Evolutionary conservation across 129 eudicot genomes (phyloP), one percentile per base, ranked within the genome.

Genomic region (Flaveria bidentis): DNA sequence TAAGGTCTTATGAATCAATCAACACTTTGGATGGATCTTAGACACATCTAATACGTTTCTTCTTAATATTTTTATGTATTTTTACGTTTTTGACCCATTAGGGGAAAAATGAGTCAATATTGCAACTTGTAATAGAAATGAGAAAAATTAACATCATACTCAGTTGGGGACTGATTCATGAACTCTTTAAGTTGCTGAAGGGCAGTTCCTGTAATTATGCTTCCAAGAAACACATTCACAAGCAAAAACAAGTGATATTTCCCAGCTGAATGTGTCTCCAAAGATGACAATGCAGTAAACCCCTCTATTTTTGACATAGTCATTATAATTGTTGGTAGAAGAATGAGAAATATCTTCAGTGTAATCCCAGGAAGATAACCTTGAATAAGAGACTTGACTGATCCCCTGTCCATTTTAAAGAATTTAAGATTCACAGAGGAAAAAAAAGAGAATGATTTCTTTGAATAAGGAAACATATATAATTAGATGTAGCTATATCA

Each of bases 341-440:
- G 80, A 63, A 83, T 73, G 45, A 93, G 96, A 76, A 93, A 93
- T 77, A 91, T 72, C 88, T 93, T 93, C 69, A 93, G 67, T 75
- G 85, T 86, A 76, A 91, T 87, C 58, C 97, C 97, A 2, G 98
- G 98, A 80, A 93, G 95, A 87, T 82, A 90, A 67, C 98, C 98
- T 87, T 93, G 98, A 73, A 93, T 60, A 6, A 93, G 3, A 42
- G 96, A 81, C 86, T 88, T 88, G 78, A 87, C 85, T 17, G 76
- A 72, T 26, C 80, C 69, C 84, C 98, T 93, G 93, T 62, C 44
- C 66, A 44, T 42, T 25, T 8, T n/a, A 22, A n/a, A 9, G 15
- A 69, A 45, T 12, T 58, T 36, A 72, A 76, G 20, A 36, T 63
- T 41, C 73, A 51, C 5, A 36, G 4, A 36, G 1, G 26, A 72